phyloP scores from a whole-genome alignment of 805 yeast species.

The Teunomyces panamensis region DNA sequence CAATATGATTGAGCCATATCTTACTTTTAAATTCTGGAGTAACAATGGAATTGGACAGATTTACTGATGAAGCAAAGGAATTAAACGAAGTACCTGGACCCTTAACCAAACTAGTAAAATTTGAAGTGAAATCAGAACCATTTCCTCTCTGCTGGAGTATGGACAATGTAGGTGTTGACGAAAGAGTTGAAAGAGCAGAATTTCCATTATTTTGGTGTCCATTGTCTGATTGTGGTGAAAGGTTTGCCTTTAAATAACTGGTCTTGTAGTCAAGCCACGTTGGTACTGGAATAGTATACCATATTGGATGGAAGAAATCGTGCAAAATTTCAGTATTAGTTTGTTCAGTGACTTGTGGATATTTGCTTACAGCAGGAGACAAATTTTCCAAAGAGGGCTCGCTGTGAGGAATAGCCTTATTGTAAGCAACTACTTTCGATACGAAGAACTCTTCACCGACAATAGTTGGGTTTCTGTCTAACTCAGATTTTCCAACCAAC shows the following conservation, averaged over 20 bases:
- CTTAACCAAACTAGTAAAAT: slow-evolving; percentile 6
- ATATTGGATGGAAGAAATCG: slow-evolving; percentile 42
- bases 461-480: slow-evolving; percentile 71
- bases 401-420: slow-evolving; percentile 18
- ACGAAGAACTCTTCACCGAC: slow-evolving; percentile 66
- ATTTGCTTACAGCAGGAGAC: slow-evolving; percentile 28
- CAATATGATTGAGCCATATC: slow-evolving; percentile 41
- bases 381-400: slow-evolving; percentile 28
- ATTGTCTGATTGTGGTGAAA: not conserved
- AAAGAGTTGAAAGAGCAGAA: slow-evolving; percentile 1
- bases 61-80: slow-evolving; percentile 37
- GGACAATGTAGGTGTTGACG: slow-evolving; percentile 14
- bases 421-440: slow-evolving; percentile 63
- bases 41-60: slow-evolving; percentile 32
- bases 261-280: slow-evolving; percentile 38
- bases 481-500: slow-evolving; percentile 58
- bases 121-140: slow-evolving; percentile 16
- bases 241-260: slow-evolving; percentile 14
- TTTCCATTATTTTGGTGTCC: slow-evolving; percentile 5
- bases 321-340: slow-evolving; percentile 35
- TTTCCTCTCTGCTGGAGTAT: slow-evolving; percentile 23
- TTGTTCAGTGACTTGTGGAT: slow-evolving; percentile 30
- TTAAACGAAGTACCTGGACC: slow-evolving; percentile 20
- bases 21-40: slow-evolving; percentile 29
- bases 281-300: slow-evolving; percentile 44